Base-by-base conservation (phyloP, 306 rosid species). In the Geum urbanum region DNA sequence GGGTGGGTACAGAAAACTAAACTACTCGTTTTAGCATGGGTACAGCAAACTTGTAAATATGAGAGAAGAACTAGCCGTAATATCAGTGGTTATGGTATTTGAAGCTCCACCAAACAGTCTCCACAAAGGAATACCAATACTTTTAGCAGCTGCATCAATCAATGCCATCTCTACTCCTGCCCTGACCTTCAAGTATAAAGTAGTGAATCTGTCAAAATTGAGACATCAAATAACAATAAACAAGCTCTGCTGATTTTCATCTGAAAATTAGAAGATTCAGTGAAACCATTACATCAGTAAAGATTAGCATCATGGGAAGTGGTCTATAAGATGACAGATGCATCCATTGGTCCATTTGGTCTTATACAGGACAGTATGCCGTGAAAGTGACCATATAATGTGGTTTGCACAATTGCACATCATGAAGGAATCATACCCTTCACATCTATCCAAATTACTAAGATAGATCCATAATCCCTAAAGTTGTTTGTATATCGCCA, bases 151-250 rank as follows among this genome's bases (percentile, higher is more conserved):
- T 5, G 98, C 97, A 62, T 94, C 98, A 63, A 92, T 90, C 71
- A 92, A 19, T 11, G 96, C 97, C 97, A 92, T 92, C 79, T 92
- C 98, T 32, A 92, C 84, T 78, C 98, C 98, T 40, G 97, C 98
- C 79, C 98, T 90, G 64, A 88, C 98, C 98, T 94, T 85, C 82
- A 85, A 80, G 57, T 44, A 71, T 77, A 74, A 46, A 8, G 18
- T 52, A n/a, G 11, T 4, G 37, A 55, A 9, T 19, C 19, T 54
- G 22, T 43, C 4, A 69, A 69, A 45, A 55, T 43, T 40, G 43
- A 54, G 54, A 70, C 41, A 55, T 70, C 16, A 43, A 56, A 55
- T 52, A 41, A 54, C 10, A 20, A 41, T 7, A 54, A 24, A 54
- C 10, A 46, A 9, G 18, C 8, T 10, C 44, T 22, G 27, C 64